These are phyloP conservation scores for Saturnispora dispora DNA, from an alignment of 805 yeast species.

Conservation along the genomic window DNA sequence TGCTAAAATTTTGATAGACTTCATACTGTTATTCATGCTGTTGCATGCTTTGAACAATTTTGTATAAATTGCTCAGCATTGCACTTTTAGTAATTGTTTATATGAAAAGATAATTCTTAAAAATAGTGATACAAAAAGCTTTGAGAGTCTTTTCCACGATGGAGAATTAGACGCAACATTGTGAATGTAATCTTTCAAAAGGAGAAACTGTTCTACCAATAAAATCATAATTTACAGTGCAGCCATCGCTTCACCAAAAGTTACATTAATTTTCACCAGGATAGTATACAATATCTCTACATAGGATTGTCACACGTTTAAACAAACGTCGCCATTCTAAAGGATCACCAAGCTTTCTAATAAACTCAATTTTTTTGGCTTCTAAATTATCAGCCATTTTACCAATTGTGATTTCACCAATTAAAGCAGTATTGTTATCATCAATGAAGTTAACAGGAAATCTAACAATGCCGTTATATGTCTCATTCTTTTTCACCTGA, in stretches of 20 bases:
- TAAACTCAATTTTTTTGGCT: constrained; percentile 43
- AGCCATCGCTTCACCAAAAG: too few relatives aligned
- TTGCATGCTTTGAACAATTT: background rate
- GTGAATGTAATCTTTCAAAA: too few relatives aligned
- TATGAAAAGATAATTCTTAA: too few relatives aligned
- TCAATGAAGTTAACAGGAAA: constrained; percentile 35
- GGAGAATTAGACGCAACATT: too few relatives aligned
- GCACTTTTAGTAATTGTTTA: background rate
- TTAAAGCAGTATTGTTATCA: constrained; percentile 34
- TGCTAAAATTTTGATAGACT: background rate
- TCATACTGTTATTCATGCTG: background rate
- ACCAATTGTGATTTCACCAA: constrained; percentile 39
- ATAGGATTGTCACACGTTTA: constrained; percentile 45
- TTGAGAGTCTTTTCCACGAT: too few relatives aligned
- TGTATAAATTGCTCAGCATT: background rate
- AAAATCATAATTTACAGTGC: too few relatives aligned
- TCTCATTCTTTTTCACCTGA: constrained; percentile 22
- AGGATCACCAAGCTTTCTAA: constrained; percentile 56
- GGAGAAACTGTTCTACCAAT: too few relatives aligned
- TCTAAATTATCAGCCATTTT: constrained; percentile 30
- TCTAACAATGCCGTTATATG: constrained; percentile 27
- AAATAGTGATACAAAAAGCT: too few relatives aligned
- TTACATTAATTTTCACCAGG: constrained; percentile 3
- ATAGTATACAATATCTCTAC: constrained; percentile 44
- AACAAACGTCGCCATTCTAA: constrained; percentile 66